Base-by-base conservation (phyloP, 169 alveolate species). In the Plasmodium relictum region DNA sequence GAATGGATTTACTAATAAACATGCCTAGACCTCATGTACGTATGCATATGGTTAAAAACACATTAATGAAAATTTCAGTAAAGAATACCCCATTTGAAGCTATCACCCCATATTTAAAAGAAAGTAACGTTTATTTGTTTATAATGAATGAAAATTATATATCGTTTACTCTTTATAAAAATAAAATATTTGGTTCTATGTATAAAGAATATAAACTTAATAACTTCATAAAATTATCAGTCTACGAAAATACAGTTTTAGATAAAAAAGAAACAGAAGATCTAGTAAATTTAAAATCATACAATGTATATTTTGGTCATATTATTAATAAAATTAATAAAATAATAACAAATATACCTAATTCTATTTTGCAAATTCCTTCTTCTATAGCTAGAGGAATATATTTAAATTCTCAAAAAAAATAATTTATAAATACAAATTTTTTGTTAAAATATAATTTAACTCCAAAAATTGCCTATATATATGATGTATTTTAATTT, bases 11-110 rank as follows among this genome's bases (percentile, higher is more conserved):
- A 39, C 45, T 83, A n/a, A 83, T 83, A 54, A 66, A 83, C 56
- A 37, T 83, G 61, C 91, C 91, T 22, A 83, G 91, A 83, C 91
- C 91, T 42, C 91, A 83, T 83, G 83, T 83, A 66, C 91, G 91
- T 68, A 72, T 83, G 59, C 91, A 83, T 83, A 83, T 83, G 91
- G 91, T 83, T 20, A 83, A 83, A 59, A 83, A 83, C 18, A 83
- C 91, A 0, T 68, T 83, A 31, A 83, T 83, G 91, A 66, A 83
- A 45, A 24, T 83, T 20, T 42, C 91, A 8, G 91, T 83, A 14
- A 61, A 66, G 26, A 83, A 83, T 12, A 83, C 91, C 3, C 85
- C 85, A 10, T 83, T 83, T 83, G 91, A 83, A 83, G 91, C 91
- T 31, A 68, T 83, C 16, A 71, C 70, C 8, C 91, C 91, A 31